phyloP scores from a whole-genome alignment of 148 eudicot species.

The Chenopodium album region DNA sequence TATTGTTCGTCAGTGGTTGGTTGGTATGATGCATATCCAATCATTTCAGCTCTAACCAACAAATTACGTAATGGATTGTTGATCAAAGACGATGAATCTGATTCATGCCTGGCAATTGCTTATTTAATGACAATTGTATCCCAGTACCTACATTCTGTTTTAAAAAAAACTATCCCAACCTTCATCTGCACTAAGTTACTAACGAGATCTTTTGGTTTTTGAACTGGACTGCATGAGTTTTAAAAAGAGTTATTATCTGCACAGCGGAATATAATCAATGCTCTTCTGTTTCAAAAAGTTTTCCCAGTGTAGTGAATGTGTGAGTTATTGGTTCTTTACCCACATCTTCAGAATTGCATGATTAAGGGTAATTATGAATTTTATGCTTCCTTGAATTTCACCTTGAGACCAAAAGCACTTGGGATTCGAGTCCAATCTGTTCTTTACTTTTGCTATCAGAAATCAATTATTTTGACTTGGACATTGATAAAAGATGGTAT shows the following conservation, averaged over 20 bases:
- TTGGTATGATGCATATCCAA: background rate
- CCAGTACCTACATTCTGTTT: background rate
- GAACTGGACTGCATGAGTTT: background rate
- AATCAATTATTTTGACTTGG: constrained; percentile 4
- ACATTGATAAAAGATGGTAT: background rate
- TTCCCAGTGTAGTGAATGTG: no score
- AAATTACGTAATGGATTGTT: background rate
- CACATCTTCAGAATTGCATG: background rate
- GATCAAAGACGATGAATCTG: background rate
- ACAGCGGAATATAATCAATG: background rate
- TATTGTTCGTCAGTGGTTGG: background rate
- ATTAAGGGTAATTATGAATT: background rate
- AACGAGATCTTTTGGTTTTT: background rate
- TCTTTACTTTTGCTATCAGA: background rate
- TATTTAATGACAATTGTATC: background rate
- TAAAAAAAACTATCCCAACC: background rate
- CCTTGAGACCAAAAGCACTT: background rate
- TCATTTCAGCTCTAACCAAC: background rate
- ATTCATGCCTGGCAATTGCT: background rate
- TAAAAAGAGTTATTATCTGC: background rate
- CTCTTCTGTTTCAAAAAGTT: no score
- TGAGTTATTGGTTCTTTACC: background rate
- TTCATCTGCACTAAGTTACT: background rate
- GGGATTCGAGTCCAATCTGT: background rate
- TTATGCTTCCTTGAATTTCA: background rate